phyloP scores from a whole-genome alignment of 306 rosid species.

The Corylus americana region DNA sequence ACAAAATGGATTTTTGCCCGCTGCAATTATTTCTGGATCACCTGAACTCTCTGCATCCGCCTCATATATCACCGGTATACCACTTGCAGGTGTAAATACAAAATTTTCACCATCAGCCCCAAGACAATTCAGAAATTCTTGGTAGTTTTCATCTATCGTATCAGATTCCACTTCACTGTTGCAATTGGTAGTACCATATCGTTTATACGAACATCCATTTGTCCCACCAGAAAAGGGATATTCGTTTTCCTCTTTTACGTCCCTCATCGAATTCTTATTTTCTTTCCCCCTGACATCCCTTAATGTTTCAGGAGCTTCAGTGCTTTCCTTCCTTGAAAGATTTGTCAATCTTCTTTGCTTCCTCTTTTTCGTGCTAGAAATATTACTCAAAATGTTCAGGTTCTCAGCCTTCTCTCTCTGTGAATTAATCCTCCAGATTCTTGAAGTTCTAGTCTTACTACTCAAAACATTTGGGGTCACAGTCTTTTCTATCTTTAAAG shows the following conservation, averaged over 20 bases:
- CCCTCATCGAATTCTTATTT: neutral
- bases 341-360: neutral
- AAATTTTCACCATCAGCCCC: slow-evolving; percentile 17
- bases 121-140: slow-evolving; percentile 19
- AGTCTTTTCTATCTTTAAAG: neutral
- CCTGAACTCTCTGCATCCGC: slow-evolving; percentile 29
- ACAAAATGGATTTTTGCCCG: slow-evolving; percentile 33
- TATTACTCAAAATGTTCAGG: neutral
- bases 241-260: neutral
- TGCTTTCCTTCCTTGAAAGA: too few relatives aligned
- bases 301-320: neutral
- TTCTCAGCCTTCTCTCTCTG: neutral
- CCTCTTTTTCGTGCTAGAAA: neutral
- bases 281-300: neutral
- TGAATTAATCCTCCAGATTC: neutral
- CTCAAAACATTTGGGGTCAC: neutral
- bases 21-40: slow-evolving; percentile 39
- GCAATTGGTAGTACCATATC: neutral
- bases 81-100: slow-evolving; percentile 6
- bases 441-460: neutral
- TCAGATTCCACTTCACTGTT: slow-evolving; percentile 10
- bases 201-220: neutral
- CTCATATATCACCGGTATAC: slow-evolving; percentile 16
- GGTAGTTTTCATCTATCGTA: slow-evolving; percentile 36
- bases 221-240: neutral